A percentile compares a stretch with the other conserved stretches of the same genome.
These are phyloP conservation scores for Reutealis trisperma DNA, from an alignment of 345 rosid species.

Conservation along the genomic window DNA sequence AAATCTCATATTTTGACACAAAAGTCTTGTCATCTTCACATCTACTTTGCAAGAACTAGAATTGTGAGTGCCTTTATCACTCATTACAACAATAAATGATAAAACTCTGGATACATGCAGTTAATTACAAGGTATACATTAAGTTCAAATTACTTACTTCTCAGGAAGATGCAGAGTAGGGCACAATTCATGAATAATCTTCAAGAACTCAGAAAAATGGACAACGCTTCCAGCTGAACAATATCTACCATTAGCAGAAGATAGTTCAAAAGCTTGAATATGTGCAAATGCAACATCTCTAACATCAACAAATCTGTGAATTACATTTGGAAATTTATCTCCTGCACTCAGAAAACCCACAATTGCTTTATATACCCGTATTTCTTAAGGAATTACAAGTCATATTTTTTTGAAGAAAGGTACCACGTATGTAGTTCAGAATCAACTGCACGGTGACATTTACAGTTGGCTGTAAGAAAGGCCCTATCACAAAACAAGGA, in stretches of 20 bases:
- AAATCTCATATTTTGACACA: background rate
- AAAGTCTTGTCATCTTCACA: constrained; percentile 13
- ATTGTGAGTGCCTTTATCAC: background rate
- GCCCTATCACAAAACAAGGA: constrained; percentile 22
- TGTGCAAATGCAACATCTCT: constrained; percentile 22
- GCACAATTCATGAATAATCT: constrained; percentile 7
- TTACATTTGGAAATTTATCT: constrained; percentile 7
- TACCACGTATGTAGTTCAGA: constrained; percentile 10
- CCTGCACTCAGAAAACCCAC: background rate
- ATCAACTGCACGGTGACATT: background rate
- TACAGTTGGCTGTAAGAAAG: constrained; percentile 16
- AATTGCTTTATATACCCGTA: background rate
- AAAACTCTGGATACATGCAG: background rate
- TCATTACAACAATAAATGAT: background rate
- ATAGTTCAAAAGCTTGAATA: background rate
- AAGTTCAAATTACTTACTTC: background rate
- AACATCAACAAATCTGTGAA: constrained; percentile 8
- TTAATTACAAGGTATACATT: too few species aligned
- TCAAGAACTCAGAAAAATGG: constrained; percentile 2
- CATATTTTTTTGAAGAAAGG: background rate
- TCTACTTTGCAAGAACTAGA: background rate
- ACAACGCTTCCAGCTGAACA: constrained; percentile 16
- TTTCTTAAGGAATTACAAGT: background rate
- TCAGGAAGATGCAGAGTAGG: constrained; percentile 6
- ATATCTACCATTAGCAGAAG: constrained; percentile 14